phyloP scores from a whole-genome alignment of 805 yeast species.

The Starmerella davenportii region DNA sequence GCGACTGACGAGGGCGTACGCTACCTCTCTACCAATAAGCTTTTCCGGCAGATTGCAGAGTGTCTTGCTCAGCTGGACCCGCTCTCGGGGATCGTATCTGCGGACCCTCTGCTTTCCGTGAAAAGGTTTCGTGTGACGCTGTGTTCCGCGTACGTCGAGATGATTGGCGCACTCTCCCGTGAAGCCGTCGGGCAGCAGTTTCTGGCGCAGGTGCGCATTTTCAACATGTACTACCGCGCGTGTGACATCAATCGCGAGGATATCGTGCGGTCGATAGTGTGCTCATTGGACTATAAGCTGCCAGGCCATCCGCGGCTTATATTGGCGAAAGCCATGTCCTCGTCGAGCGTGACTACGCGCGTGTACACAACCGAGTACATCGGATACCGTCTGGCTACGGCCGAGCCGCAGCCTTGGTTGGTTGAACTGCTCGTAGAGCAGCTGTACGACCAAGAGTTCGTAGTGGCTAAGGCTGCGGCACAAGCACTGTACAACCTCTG shows the following conservation, averaged over 20 bases:
- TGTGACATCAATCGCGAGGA: constrained; percentile 20
- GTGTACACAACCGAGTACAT: constrained; percentile 39
- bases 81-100: constrained; percentile 49
- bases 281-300: constrained; percentile 39
- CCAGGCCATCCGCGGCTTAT: constrained; percentile 54
- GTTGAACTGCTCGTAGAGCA: constrained; percentile 43
- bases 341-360: constrained; percentile 36
- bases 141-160: constrained; percentile 57
- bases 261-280: constrained; percentile 28
- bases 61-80: constrained; percentile 75
- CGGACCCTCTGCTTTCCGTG: constrained; percentile 56
- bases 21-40: constrained; percentile 45
- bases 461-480: constrained; percentile 41
- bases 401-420: constrained; percentile 26
- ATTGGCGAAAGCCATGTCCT: constrained; percentile 43
- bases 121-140: constrained; percentile 43
- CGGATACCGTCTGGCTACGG: constrained; percentile 4
- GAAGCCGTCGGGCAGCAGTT: constrained; percentile 45
- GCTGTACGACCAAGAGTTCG: constrained; percentile 45
- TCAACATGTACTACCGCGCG: constrained; percentile 55
- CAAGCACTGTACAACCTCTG: constrained; percentile 37
- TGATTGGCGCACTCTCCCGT: constrained; percentile 55
- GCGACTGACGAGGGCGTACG: constrained; percentile 46
- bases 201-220: constrained; percentile 67
- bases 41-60: constrained; percentile 76